Percentiles rank a stretch among this genome's conserved stretches.
Evolutionary conservation across 31 red algal species (phyloP).

Genomic region (Porphyra umbilicalis): DNA sequence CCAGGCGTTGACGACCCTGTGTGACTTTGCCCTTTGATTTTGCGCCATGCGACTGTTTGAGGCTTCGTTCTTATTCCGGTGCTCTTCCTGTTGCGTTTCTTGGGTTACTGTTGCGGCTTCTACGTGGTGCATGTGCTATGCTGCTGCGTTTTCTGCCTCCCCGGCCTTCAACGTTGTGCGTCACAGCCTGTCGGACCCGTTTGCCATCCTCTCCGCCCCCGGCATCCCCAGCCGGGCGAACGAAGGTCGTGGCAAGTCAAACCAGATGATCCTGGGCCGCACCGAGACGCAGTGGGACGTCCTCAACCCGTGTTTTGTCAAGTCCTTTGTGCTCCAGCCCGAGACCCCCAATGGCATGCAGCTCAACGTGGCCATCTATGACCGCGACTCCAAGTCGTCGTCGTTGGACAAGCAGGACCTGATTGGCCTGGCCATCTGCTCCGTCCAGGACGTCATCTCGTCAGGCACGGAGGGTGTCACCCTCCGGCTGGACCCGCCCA

Average conservation of each 20-base stretch:
- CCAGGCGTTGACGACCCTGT: too few relatives aligned
- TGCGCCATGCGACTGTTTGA: too few relatives aligned
- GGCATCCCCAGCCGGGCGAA: neutral
- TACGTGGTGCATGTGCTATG: too few relatives aligned
- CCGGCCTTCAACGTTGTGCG: too few relatives aligned
- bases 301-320: slow-evolving; percentile 71
- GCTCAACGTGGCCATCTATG: slow-evolving; percentile 58
- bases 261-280: slow-evolving; percentile 11
- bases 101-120: too few relatives aligned
- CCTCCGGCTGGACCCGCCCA: slow-evolving; percentile 40
- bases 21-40: too few relatives aligned
- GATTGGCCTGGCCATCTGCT: slow-evolving; percentile 42
- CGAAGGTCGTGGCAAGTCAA: neutral
- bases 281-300: slow-evolving; percentile 87
- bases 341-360: slow-evolving; percentile 17
- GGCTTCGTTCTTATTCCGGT: too few relatives aligned
- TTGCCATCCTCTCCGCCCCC: slow-evolving; percentile 27
- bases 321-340: slow-evolving; percentile 50
- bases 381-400: slow-evolving; percentile 67
- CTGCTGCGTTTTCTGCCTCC: too few relatives aligned
- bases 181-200: slow-evolving; percentile 57
- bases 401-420: slow-evolving; percentile 71
- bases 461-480: slow-evolving; percentile 47
- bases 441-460: slow-evolving; percentile 48
- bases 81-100: too few relatives aligned